These are phyloP conservation scores for Leccinum fallax DNA, from an alignment of 1,284 basidiomycete species.

Conservation along the genomic window DNA sequence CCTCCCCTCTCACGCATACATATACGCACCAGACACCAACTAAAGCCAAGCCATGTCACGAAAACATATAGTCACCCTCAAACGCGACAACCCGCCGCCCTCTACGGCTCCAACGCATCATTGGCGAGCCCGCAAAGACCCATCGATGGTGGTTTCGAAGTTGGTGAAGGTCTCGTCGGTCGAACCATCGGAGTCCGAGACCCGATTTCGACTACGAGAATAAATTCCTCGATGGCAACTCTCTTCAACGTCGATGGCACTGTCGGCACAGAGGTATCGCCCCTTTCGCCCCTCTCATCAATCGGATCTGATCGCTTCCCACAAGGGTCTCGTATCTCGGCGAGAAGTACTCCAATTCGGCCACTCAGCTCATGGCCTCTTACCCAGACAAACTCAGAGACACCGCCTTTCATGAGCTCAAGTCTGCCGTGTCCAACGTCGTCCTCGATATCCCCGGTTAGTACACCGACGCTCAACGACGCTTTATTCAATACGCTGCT, in stretches of 20 bases:
- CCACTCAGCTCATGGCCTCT: not conserved
- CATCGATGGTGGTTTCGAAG: slow-evolving; percentile 53
- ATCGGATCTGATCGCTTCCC: slow-evolving; percentile 15
- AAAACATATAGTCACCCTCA: too few relatives aligned
- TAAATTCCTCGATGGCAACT: slow-evolving; percentile 83
- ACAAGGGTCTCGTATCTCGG: slow-evolving; percentile 59
- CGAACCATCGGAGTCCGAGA: slow-evolving; percentile 62
- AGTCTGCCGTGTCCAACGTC: slow-evolving; percentile 41
- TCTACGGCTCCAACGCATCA: slow-evolving; percentile 59
- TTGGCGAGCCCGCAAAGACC: slow-evolving; percentile 94
- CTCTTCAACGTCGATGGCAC: slow-evolving; percentile 82
- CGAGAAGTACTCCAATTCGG: not conserved
- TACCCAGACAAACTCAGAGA: not conserved
- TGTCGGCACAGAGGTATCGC: slow-evolving; percentile 80
- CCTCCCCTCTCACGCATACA: too few relatives aligned
- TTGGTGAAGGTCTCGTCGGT: slow-evolving; percentile 69
- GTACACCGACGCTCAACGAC: slow-evolving; percentile 89
- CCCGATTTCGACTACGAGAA: slow-evolving; percentile 69
- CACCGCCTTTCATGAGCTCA: not conserved
- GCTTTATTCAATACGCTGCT: slow-evolving; percentile 83
- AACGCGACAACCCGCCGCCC: too few relatives aligned
- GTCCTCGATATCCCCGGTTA: slow-evolving; percentile 94
- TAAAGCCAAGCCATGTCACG: too few relatives aligned
- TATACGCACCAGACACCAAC: too few relatives aligned
- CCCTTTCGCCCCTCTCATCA: not conserved